Evolutionary conservation across 768 basidiomycete genomes (phyloP), one percentile per base, ranked within the genome.

Genomic region (Cubamyces sp.): DNA sequence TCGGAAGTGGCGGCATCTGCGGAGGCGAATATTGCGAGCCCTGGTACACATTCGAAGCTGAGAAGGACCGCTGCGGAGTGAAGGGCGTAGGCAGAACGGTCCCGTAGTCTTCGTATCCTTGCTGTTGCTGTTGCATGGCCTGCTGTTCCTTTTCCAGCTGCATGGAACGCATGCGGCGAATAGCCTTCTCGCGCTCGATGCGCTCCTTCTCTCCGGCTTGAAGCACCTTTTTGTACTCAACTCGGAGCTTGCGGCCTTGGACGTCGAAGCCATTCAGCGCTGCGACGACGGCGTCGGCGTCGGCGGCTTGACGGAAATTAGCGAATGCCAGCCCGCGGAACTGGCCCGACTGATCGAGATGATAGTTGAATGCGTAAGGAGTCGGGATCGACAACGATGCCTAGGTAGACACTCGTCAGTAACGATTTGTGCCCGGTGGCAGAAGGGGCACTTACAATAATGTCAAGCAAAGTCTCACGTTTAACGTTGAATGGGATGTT

Each of bases 401-500:
- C 93, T 96, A 67, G 53, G 60, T 61, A 60, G 60, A 43, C 25
- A 23, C 2, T 5, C 15, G 49, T 56, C 18, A 48, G 39, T n/a
- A 3, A 19, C 21, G 26, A 41, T 26, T 18, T 19, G n/a, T 48
- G 48, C 39, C 23, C n/a, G 21, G 7, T 0, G 34, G 9, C 14
- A 37, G 55, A 65, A 51, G 46, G 57, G 59, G 66, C 53, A 85
- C 93, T 66, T 60, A 96, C 96, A 74, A 99, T 98, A 74, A 98
- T 94, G 79, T 91, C 90, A 71, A 98, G 87, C 68, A 99, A 85
- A 46, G 93, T 93, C 79, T 98, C 96, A 72, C 93, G 89, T 79
- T 95, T 93, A 68, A 98, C 94, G 71, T 95, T 95, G 83, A 99
- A 99, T 68, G 96, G 96, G 79, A 99, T 99, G 82, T 98, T 98